A percentile compares a stretch with the other conserved stretches of the same genome.
These are phyloP conservation scores for Eimeria sp. DNA, from an alignment of 169 alveolate species.

Conservation along the genomic window DNA sequence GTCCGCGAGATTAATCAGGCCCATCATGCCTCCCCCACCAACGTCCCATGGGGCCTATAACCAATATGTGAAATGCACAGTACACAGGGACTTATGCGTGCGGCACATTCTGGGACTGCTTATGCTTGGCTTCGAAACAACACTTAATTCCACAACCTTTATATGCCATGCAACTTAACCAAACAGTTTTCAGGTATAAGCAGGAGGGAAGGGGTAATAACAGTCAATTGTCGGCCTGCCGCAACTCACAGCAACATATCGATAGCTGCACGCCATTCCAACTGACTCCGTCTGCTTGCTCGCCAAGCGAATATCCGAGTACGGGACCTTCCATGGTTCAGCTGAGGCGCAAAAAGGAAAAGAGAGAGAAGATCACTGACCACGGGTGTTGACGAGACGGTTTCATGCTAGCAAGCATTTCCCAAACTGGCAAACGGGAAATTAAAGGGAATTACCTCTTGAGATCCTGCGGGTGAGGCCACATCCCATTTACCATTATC, in stretches of 20 bases:
- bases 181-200: background rate
- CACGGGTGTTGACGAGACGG: background rate
- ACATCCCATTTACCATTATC: background rate
- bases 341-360: slow-evolving; percentile 45
- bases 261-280: slow-evolving; percentile 76
- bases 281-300: slow-evolving; percentile 82
- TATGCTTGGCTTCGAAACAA: background rate
- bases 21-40: slow-evolving; percentile 86
- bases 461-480: background rate
- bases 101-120: background rate
- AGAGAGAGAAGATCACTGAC: background rate
- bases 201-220: background rate
- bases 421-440: background rate
- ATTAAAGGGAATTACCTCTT: background rate
- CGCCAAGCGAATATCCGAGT: slow-evolving; percentile 81
- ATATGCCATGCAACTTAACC: background rate
- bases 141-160: background rate
- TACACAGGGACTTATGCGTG: background rate
- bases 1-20: slow-evolving; percentile 75
- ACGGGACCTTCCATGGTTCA: slow-evolving; percentile 84
- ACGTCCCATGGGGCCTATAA: slow-evolving; percentile 85
- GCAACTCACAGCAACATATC: slow-evolving; percentile 76
- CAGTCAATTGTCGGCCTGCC: background rate
- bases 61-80: background rate
- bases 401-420: background rate